Conservation (phyloP, 1,284 basidiomycete species). For the Amylostereum chailletii region DNA sequence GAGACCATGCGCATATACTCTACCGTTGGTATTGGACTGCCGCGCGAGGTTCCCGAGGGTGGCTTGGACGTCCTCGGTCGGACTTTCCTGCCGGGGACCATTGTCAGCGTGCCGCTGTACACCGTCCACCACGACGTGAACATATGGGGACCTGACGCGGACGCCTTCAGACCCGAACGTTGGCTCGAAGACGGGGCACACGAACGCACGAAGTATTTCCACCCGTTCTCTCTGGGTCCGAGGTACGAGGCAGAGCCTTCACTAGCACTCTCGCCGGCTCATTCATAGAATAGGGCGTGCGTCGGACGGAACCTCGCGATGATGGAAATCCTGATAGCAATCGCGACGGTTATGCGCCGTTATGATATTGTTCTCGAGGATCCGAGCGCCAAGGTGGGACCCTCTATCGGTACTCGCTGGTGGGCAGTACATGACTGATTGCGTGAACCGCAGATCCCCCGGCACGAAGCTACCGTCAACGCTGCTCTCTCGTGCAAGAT, state of each 20-base stretch:
- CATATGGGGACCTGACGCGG: constrained; percentile 76
- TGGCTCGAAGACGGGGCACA: constrained; percentile 67
- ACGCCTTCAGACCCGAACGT: constrained; percentile 70
- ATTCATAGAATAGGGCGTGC: constrained; percentile 42
- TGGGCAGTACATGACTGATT: constrained; percentile 2
- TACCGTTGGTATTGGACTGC: constrained; percentile 74
- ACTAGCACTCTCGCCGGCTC: not conserved
- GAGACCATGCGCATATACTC: constrained; percentile 79
- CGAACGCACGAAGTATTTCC: constrained; percentile 39
- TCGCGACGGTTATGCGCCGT: constrained; percentile 62
- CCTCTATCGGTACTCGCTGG: constrained; percentile 16
- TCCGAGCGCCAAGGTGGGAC: constrained; percentile 40
- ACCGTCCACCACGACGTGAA: constrained; percentile 66
- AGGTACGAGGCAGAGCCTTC: not conserved
- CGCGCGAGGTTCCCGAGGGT: constrained; percentile 66
- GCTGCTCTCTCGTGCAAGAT: constrained; percentile 63
- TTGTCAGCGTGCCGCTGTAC: constrained; percentile 70
- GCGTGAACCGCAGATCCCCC: constrained; percentile 30
- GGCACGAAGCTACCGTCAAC: constrained; percentile 71
- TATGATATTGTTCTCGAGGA: constrained; percentile 63
- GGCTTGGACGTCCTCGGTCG: constrained; percentile 52
- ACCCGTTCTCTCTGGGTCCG: constrained; percentile 3
- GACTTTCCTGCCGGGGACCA: constrained; percentile 63
- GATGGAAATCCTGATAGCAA: constrained; percentile 68
- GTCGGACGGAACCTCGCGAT: constrained; percentile 70